Conservation (phyloP, 2,329 filamentous ascomycete species). For the Polytolypa hystricis region DNA sequence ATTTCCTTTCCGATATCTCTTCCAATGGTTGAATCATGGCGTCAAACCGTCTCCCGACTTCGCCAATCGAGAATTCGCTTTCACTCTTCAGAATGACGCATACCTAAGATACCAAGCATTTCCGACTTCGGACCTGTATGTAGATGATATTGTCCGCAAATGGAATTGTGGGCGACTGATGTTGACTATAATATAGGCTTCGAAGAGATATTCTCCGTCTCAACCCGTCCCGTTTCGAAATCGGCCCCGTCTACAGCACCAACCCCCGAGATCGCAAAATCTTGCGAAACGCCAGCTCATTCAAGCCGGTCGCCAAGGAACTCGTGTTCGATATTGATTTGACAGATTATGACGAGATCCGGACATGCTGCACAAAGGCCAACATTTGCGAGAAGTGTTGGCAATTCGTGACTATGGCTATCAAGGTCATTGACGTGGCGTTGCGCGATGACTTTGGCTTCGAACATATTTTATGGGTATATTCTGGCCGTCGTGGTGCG, state of each 20-base stretch:
- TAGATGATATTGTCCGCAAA: constrained; percentile 4
- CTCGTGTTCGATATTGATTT: constrained; percentile 98
- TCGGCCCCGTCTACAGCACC: constrained; percentile 89
- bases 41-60: constrained; percentile 80
- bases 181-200: constrained; percentile 43
- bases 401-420: constrained; percentile 95
- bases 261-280: constrained; percentile 92
- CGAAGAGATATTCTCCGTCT: constrained; percentile 83
- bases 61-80: constrained; percentile 86
- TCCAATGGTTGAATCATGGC: constrained; percentile 96
- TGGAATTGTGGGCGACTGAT: not conserved
- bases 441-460: constrained; percentile 93
- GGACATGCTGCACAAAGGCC: constrained; percentile 86
- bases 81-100: constrained; percentile 83
- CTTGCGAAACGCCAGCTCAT: constrained; percentile 65
- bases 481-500: constrained; percentile 88
- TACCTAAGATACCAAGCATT: constrained; percentile 88
- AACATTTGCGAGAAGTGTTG: constrained; percentile 93
- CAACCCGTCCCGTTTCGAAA: constrained; percentile 91
- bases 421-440: constrained; percentile 81
- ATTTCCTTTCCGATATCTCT: constrained; percentile 88
- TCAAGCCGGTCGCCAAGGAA: constrained; percentile 83
- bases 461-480: constrained; percentile 95
- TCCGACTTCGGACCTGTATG: constrained; percentile 51
- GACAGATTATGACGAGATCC: constrained; percentile 95